Evolutionary conservation across 1,284 basidiomycete genomes (phyloP).

Genomic region (Rhodotorula sp.): DNA sequence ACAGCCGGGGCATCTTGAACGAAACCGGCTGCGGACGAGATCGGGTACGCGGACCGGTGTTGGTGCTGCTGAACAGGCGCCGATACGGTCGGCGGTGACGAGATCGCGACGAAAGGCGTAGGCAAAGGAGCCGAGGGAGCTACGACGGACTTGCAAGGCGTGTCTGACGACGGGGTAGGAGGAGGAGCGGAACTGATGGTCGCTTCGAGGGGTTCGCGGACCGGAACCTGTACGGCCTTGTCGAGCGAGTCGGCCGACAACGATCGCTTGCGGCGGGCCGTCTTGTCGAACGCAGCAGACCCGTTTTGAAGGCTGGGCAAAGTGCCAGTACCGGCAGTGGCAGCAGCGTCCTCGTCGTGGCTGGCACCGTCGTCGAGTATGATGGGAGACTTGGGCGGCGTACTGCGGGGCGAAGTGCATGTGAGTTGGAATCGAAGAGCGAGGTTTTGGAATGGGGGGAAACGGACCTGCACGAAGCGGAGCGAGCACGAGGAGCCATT

Average conservation of each 20-base stretch:
- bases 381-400: neutral
- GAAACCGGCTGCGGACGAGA: neutral
- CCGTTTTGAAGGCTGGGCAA: neutral
- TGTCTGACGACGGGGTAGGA: neutral
- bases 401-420: neutral
- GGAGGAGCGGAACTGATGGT: too few species aligned
- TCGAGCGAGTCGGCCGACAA: neutral
- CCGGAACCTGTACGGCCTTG: neutral
- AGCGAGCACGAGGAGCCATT: neutral
- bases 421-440: neutral
- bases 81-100: too few species aligned
- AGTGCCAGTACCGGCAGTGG: neutral
- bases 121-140: neutral
- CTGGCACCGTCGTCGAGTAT: too few species aligned
- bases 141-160: neutral
- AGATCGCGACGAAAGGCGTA: neutral
- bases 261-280: neutral
- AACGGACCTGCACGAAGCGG: constrained; percentile 7
- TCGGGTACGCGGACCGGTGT: neutral
- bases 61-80: too few species aligned
- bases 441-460: too few species aligned
- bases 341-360: neutral
- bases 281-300: neutral
- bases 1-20: too few species aligned
- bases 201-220: too few species aligned